Base-by-base conservation (phyloP, 2,329 filamentous ascomycete genomes). In the Cladophialophora chaetospira region DNA sequence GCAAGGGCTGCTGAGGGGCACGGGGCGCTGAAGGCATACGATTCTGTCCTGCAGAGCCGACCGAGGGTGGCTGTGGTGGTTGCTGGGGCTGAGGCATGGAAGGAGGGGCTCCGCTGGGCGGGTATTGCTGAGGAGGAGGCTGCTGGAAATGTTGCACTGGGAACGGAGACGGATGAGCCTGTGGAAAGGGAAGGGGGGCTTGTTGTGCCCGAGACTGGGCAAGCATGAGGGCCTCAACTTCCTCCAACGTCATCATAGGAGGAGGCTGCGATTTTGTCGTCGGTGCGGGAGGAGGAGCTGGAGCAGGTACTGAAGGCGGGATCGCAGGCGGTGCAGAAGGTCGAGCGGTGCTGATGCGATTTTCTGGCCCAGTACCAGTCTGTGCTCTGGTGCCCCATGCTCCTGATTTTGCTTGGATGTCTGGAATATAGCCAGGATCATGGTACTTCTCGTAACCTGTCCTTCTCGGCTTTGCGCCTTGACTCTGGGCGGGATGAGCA, bases 181-280 rank as follows among this genome's bases (percentile, higher is more conserved):
- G 58, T 69, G 72, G 44, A 69, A 55, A 61, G n/a, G 53, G 58
- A 46, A 25, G 26, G 9, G 17, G 28, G 44, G 28, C 10, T n/a
- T 50, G 45, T 21, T n/a, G 25, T 31, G 53, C 50, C 44, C 53
- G 57, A 9, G 53, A 53, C 42, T 62, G 53, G 29, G 83, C 80
- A 58, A 89, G 85, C 87, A 99, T 92, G 63, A 91, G 87, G 52
- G 93, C 93, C 75, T 99, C 94, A 17, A 99, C 92, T 76, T 99
- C 94, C 71, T 97, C 94, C 68, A 99, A 73, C 67, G 91, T 97
- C 88, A 99, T 87, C 75, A 97, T 87, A 68, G 80, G 67, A 43
- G 80, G 67, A 44, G 76, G 71, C 4, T 73, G 64, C 8, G 36
- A 51, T 6, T 67, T 67, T 33, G 66, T n/a, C n/a, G 45, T n/a